Evolutionary conservation across 2,329 filamentous ascomycete species (phyloP).

Genomic region (Rachicladosporium sp.): DNA sequence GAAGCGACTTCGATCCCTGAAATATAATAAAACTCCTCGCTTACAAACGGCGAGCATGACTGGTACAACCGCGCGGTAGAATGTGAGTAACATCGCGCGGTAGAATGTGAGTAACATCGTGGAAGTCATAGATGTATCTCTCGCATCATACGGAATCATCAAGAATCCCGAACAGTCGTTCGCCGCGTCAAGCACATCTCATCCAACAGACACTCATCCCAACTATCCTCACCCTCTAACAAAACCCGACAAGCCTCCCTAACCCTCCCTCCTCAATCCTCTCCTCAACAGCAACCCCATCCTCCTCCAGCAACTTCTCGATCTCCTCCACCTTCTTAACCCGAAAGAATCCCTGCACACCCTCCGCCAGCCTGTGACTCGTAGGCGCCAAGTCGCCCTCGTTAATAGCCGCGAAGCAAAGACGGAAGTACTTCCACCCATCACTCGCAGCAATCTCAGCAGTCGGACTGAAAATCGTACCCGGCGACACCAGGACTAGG

Average conservation of each 20-base stretch:
- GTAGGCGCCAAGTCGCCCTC: constrained; percentile 54
- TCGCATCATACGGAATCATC: too few species aligned
- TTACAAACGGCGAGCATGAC: too few species aligned
- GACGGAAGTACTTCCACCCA: constrained; percentile 59
- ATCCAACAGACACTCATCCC: too few species aligned
- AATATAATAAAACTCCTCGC: too few species aligned
- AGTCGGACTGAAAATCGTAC: constrained; percentile 60
- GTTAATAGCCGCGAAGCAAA: constrained; percentile 79
- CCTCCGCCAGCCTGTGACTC: constrained; percentile 53
- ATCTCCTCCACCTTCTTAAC: constrained; percentile 56
- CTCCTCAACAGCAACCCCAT: constrained; percentile 7
- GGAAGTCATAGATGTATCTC: too few species aligned
- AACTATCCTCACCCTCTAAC: neutral
- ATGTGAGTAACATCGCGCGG: too few species aligned
- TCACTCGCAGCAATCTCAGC: constrained; percentile 43
- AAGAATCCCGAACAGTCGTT: too few species aligned
- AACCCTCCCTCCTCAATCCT: neutral
- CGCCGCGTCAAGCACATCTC: too few species aligned
- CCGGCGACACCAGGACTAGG: constrained; percentile 58
- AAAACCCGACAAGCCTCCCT: neutral
- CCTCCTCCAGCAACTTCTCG: constrained; percentile 45
- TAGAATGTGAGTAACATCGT: too few species aligned
- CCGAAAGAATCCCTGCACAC: constrained; percentile 62
- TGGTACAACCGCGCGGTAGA: too few species aligned
- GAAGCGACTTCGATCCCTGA: too few species aligned